Percentiles rank a stretch among this genome's conserved stretches.
phyloP scores from a whole-genome alignment of 768 basidiomycete species.

The Exidia glandulosa region DNA sequence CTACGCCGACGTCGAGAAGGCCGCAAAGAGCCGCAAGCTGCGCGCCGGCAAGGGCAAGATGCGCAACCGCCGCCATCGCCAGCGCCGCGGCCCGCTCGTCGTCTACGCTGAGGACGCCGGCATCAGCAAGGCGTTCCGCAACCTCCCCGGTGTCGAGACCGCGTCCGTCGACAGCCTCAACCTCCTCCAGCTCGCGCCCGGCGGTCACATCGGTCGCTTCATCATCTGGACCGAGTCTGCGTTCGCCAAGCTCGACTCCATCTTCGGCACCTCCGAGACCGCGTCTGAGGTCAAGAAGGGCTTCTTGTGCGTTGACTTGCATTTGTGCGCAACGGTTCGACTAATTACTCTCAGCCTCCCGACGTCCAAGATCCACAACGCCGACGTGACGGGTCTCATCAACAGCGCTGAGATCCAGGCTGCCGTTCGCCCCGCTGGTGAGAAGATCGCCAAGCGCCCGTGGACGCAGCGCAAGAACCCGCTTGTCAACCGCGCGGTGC shows the following conservation, averaged over 20 bases:
- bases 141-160: constrained; percentile 95
- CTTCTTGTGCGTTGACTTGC: too few relatives aligned
- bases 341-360: too few relatives aligned
- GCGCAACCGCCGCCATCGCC: constrained; percentile 92
- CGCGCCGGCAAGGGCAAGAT: constrained; percentile 96
- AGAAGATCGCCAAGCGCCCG: constrained; percentile 80
- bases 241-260: constrained; percentile 83
- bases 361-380: constrained; percentile 91
- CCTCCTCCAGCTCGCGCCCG: constrained; percentile 97
- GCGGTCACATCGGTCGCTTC: constrained; percentile 98
- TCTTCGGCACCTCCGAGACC: constrained; percentile 93
- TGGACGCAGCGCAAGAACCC: constrained; percentile 99
- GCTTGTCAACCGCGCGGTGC: constrained; percentile 81
- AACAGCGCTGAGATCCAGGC: constrained; percentile 98
- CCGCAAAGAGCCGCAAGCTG: constrained; percentile 92
- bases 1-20: constrained; percentile 89
- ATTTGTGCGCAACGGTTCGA: too few relatives aligned
- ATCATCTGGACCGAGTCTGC: constrained; percentile 98
- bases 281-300: constrained; percentile 79
- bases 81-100: constrained; percentile 92
- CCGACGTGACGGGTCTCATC: constrained; percentile 94
- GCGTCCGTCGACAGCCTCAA: constrained; percentile 91
- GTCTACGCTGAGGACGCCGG: constrained; percentile 97
- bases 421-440: constrained; percentile 81
- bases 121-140: constrained; percentile 97